These are phyloP conservation scores for Xerocomus potaroensis DNA, from an alignment of 768 basidiomycete species.

Conservation along the genomic window DNA sequence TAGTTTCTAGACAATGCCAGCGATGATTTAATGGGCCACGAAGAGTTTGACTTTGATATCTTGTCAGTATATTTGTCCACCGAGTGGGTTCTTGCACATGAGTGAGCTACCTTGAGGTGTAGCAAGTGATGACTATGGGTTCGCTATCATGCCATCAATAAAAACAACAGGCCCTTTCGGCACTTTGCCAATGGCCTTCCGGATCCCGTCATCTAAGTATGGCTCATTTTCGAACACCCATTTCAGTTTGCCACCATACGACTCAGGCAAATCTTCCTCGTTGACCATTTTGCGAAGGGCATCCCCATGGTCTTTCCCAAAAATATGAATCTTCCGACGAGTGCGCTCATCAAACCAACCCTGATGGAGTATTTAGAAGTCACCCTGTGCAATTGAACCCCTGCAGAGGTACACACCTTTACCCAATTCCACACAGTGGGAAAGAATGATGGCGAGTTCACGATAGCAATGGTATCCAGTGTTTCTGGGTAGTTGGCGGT, in stretches of 20 bases:
- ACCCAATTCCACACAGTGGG: constrained; percentile 83
- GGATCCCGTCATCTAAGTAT: constrained; percentile 52
- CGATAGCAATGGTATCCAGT: constrained; percentile 57
- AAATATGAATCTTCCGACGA: constrained; percentile 69
- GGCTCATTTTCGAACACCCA: constrained; percentile 72
- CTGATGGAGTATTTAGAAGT: constrained; percentile 26
- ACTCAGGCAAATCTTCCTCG: constrained; percentile 51
- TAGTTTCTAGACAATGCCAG: constrained; percentile 15
- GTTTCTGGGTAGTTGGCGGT: constrained; percentile 85
- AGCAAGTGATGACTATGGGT: constrained; percentile 10
- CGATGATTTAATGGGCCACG: constrained; percentile 8
- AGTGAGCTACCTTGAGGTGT: neutral
- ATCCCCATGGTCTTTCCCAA: constrained; percentile 56
- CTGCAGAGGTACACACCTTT: constrained; percentile 45
- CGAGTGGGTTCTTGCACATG: neutral
- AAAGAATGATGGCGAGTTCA: constrained; percentile 83
- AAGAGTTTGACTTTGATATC: no score
- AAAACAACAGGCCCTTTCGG: constrained; percentile 56
- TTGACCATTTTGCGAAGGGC: constrained; percentile 49
- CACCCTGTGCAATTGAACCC: neutral
- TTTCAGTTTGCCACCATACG: constrained; percentile 71
- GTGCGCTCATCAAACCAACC: constrained; percentile 81
- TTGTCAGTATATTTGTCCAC: no score
- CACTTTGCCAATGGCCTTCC: constrained; percentile 41
- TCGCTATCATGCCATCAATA: constrained; percentile 39